Percentiles rank a stretch among this genome's conserved stretches.
These are phyloP conservation scores for Fomitopsis betulina DNA, from an alignment of 1,284 basidiomycete genomes.

Conservation along the genomic window DNA sequence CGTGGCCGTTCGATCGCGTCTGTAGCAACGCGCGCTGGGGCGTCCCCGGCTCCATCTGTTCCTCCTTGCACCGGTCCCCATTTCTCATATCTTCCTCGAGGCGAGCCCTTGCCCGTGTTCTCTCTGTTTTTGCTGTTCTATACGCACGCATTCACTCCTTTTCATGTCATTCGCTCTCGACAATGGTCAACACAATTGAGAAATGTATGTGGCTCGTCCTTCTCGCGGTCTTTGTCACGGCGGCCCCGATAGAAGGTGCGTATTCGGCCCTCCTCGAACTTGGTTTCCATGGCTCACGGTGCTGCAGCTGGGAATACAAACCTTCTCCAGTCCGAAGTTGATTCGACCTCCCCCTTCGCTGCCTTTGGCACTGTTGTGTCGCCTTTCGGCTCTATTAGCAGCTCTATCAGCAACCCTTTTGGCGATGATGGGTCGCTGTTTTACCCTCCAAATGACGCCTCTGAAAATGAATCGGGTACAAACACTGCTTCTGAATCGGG, in stretches of 20 bases:
- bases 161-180: constrained; percentile 2
- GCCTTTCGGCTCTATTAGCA: background rate
- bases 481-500: background rate
- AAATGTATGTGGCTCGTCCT: background rate
- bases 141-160: constrained; percentile 4
- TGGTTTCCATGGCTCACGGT: background rate
- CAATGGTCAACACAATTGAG: constrained; percentile 2
- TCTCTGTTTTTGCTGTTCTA: background rate
- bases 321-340: background rate
- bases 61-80: background rate
- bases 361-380: background rate
- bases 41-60: background rate
- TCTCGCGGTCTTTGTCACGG: constrained; percentile 1
- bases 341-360: background rate
- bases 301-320: background rate
- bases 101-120: background rate
- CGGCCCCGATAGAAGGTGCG: constrained; percentile 4
- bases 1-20: background rate
- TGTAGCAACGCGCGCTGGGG: constrained; percentile 2
- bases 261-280: background rate
- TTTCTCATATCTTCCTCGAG: background rate
- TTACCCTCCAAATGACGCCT: background rate
- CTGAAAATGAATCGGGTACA: background rate
- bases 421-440: background rate
- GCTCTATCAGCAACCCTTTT: too few species aligned